Evolutionary conservation across 441 rosid species (phyloP), one percentile per base, ranked within the genome.

Genomic region (Arabidopsis hybrid): DNA sequence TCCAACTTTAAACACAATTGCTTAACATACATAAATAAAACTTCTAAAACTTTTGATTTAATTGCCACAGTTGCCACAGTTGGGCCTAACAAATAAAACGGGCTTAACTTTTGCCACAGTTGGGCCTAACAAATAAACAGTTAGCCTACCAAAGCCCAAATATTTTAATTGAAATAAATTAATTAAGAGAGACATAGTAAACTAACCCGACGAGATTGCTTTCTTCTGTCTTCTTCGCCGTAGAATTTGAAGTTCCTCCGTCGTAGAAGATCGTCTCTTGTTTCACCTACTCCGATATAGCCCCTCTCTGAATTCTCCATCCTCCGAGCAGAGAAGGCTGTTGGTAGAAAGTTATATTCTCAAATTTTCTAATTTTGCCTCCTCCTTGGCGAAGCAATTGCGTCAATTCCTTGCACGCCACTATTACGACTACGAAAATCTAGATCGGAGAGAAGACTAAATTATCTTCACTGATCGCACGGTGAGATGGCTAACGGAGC

Each of bases 401-500:
- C 56, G 62, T 18, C 76, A 31, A 32, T 47, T 42, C 12, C 26
- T 52, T 72, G 64, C 77, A 32, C 55, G 53, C 52, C 61, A 49
- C 43, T 67, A 5, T 38, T 16, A 4, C 2, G 5, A 21, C 35
- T 14, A 42, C 45, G 1, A 2, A 47, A n/a, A 46, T 6, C 9
- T 1, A 76, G 71, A 69, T 75, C 74, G 53, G 42, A 46, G 60
- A 53, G 53, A 46, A 55, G 69, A 36, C 21, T 4, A 3, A 26
- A 6, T 61, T 32, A 8, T 60, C 51, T 67, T 60, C 6, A 31
- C 47, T 42, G 62, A 60, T 61, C 65, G 36, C 26, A 35, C 57
- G 46, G 60, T 11, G 29, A 8, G 39, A 88, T 91, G 93, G 78
- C 87, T 59, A 86, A 72, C 31, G 84, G 72, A 63, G 78, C 58